These are phyloP conservation scores for Incumbomyces delicatus DNA, from an alignment of 2,329 filamentous ascomycete species.

Conservation along the genomic window DNA sequence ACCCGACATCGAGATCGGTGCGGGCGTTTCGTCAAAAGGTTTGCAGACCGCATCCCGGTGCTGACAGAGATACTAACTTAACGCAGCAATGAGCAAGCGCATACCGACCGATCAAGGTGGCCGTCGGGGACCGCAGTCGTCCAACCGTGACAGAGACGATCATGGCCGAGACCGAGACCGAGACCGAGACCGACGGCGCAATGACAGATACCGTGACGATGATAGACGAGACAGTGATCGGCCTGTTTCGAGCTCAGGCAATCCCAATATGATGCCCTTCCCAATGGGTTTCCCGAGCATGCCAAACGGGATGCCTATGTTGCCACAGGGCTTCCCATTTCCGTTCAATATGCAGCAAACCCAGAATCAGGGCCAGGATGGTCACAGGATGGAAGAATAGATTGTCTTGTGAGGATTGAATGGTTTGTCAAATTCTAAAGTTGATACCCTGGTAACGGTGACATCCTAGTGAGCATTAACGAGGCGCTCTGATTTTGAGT, in stretches of 20 bases:
- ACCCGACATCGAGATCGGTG: constrained; percentile 96
- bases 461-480: too few species aligned
- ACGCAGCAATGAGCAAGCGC: constrained; percentile 40
- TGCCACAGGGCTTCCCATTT: constrained; percentile 38
- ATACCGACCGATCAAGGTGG: constrained; percentile 43
- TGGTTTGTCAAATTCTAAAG: too few species aligned
- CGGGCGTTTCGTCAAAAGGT: constrained; percentile 90
- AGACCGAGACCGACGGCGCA: constrained; percentile 22
- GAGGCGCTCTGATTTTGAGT: too few species aligned
- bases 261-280: constrained; percentile 36
- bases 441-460: too few species aligned
- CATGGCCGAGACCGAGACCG: constrained; percentile 21
- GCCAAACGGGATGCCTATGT: constrained; percentile 37
- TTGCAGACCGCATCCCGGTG: constrained; percentile 13
- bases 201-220: constrained; percentile 27
- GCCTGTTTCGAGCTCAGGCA: constrained; percentile 13
- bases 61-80: constrained; percentile 13
- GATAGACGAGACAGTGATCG: constrained; percentile 24
- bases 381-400: neutral
- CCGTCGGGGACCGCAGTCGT: constrained; percentile 39
- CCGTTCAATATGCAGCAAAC: constrained; percentile 13
- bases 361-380: neutral
- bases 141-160: constrained; percentile 28
- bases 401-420: too few species aligned
- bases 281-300: constrained; percentile 47